These are phyloP conservation scores for Cladophialophora psammophila DNA, from an alignment of 2,329 filamentous ascomycete genomes.

Conservation along the genomic window DNA sequence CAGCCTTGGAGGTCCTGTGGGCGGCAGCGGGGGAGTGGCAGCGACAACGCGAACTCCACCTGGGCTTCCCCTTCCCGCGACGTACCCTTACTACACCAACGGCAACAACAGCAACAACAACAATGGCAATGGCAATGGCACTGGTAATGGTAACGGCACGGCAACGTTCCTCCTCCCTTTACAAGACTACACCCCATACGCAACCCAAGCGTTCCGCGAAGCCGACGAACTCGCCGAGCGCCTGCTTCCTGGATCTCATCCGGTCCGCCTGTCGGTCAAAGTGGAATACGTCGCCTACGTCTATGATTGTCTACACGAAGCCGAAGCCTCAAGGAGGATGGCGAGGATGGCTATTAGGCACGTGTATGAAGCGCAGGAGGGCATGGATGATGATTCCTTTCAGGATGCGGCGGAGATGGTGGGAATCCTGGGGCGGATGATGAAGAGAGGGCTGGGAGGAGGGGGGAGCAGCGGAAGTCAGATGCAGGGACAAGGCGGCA, in stretches of 20 bases:
- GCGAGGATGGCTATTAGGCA: slow-evolving; percentile 86
- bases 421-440: slow-evolving; percentile 84
- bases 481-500: slow-evolving; percentile 17
- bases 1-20: slow-evolving; percentile 66
- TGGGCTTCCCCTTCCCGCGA: slow-evolving; percentile 30
- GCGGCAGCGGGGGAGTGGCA: slow-evolving; percentile 44
- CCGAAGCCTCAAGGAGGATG: slow-evolving; percentile 74
- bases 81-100: slow-evolving; percentile 26
- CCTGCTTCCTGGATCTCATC: slow-evolving; percentile 85
- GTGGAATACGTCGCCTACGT: slow-evolving; percentile 92
- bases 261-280: slow-evolving; percentile 85
- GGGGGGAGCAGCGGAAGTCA: slow-evolving; percentile 35
- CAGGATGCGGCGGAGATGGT: slow-evolving; percentile 89
- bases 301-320: slow-evolving; percentile 89
- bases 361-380: slow-evolving; percentile 88
- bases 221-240: slow-evolving; percentile 76
- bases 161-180: slow-evolving; percentile 81
- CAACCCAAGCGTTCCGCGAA: slow-evolving; percentile 79
- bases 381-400: slow-evolving; percentile 95
- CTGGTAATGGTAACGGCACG: slow-evolving; percentile 48
- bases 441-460: slow-evolving; percentile 71
- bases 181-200: slow-evolving; percentile 77
- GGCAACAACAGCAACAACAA: slow-evolving; percentile 5
- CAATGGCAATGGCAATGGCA: slow-evolving; percentile 17
- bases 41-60: slow-evolving; percentile 45